These are phyloP conservation scores for Trichoderma harzianum DNA, from an alignment of 2,329 filamentous ascomycete genomes.

Conservation along the genomic window DNA sequence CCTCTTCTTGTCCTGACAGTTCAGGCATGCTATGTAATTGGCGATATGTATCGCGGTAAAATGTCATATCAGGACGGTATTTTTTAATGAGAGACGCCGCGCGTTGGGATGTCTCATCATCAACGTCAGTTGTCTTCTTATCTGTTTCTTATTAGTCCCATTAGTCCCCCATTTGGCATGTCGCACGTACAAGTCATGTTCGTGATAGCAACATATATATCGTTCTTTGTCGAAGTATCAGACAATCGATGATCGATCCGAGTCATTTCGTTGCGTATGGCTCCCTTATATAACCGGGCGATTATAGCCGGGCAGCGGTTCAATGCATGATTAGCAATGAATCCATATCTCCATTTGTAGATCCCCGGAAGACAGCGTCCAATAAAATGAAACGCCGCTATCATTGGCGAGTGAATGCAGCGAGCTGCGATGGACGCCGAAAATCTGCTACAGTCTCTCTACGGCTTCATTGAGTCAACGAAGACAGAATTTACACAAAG, in stretches of 20 bases:
- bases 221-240: background rate
- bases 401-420: background rate
- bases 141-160: background rate
- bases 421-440: background rate
- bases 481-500: background rate
- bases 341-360: background rate
- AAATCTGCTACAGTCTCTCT: background rate
- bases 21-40: background rate
- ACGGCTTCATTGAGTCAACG: background rate
- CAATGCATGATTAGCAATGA: background rate
- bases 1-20: background rate
- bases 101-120: background rate
- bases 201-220: background rate
- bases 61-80: background rate
- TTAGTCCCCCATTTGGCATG: background rate
- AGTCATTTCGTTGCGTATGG: background rate
- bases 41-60: background rate
- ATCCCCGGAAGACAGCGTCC: background rate
- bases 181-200: background rate
- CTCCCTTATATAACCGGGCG: background rate
- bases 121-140: background rate
- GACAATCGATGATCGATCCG: background rate
- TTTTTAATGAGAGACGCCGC: background rate
- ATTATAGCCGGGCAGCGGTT: background rate
- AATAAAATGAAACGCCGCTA: background rate